Conservation (phyloP, 352 stramenopile species). For the Halophytophthora polymorphica region DNA sequence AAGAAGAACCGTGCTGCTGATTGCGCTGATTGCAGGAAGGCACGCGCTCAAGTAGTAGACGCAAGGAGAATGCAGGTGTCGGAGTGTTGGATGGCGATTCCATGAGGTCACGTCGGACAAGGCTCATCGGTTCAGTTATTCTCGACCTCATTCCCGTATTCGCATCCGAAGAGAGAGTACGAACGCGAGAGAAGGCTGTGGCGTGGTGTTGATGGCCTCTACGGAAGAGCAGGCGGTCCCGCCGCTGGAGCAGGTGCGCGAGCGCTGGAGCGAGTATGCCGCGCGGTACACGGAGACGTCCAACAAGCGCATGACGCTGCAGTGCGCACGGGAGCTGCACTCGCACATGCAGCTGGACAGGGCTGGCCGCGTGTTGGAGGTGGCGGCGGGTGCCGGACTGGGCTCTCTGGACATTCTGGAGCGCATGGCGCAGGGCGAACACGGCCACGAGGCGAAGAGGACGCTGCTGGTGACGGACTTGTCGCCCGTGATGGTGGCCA, state of each 20-base stretch:
- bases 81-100: too few species aligned
- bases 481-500: constrained; percentile 36
- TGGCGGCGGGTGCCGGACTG: constrained; percentile 45
- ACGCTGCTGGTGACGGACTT: constrained; percentile 39
- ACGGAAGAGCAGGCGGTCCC: not conserved
- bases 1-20: constrained; percentile 8
- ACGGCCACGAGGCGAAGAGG: constrained; percentile 23
- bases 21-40: not conserved
- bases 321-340: constrained; percentile 43
- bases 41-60: not conserved
- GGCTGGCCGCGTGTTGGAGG: constrained; percentile 40
- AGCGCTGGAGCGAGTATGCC: constrained; percentile 37
- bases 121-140: too few species aligned
- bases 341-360: constrained; percentile 46
- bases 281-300: constrained; percentile 38
- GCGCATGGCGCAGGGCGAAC: constrained; percentile 13
- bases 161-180: too few species aligned
- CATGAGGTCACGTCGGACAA: too few species aligned
- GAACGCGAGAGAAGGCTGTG: not conserved
- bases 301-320: constrained; percentile 49
- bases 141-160: too few species aligned
- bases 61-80: too few species aligned
- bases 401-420: constrained; percentile 35
- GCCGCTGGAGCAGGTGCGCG: constrained; percentile 7
- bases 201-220: too few species aligned